These are phyloP conservation scores for Glycine tomentella DNA, from an alignment of 306 rosid genomes.

Conservation along the genomic window DNA sequence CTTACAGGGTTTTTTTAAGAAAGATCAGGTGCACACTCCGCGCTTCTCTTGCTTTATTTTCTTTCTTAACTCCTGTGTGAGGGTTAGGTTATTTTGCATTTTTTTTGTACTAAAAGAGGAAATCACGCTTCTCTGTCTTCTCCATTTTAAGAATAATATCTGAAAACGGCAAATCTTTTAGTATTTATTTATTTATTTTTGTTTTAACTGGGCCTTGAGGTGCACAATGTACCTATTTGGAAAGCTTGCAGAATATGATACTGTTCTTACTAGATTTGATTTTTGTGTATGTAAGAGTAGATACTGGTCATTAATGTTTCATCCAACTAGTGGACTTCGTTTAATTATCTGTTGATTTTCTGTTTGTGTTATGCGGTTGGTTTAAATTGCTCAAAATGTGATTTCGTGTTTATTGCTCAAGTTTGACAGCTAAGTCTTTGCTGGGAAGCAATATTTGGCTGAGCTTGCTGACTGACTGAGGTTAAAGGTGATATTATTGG, in stretches of 20 bases:
- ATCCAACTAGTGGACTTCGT: not conserved
- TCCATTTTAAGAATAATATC: not conserved
- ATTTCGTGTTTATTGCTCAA: conserved; percentile 36
- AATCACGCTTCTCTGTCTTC: not conserved
- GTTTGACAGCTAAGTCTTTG: conserved; percentile 46
- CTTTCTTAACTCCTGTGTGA: not conserved
- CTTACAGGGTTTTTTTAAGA: conserved; percentile 8
- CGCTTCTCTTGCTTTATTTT: not conserved
- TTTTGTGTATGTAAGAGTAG: not conserved
- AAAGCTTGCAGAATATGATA: not conserved
- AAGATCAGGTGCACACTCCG: not conserved
- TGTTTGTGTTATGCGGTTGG: not conserved
- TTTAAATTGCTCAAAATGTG: conserved; percentile 38
- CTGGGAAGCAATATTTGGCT: conserved; percentile 30
- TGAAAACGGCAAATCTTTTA: not conserved
- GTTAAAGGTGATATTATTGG: conserved; percentile 35
- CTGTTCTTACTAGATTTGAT: conserved; percentile 30
- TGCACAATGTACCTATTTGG: conserved; percentile 20
- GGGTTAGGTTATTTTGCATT: conserved; percentile 24
- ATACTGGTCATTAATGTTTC: not conserved
- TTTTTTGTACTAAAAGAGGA: not conserved
- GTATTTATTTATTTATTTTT: not conserved
- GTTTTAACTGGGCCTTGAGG: not conserved
- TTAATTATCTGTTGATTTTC: not conserved
- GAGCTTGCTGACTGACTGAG: conserved; percentile 41